Evolutionary conservation across 2,329 filamentous ascomycete species (phyloP), one percentile per base, ranked within the genome.

Genomic region (Paracamarosporium sp.): DNA sequence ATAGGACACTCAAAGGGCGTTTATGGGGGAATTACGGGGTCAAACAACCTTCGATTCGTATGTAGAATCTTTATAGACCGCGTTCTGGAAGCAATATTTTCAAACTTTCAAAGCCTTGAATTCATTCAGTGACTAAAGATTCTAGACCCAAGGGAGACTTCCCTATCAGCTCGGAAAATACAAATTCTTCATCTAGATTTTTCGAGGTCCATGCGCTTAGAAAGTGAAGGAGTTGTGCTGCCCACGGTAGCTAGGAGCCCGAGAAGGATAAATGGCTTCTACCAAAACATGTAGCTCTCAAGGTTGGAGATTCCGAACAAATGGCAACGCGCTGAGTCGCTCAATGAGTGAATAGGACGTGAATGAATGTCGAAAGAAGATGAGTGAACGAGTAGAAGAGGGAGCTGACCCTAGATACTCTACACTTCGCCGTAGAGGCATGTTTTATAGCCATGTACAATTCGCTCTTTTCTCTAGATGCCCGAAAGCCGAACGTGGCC

Each of bases 121-220:
- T n/a, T n/a, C n/a, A n/a, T n/a, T n/a, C n/a, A n/a, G n/a, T n/a
- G n/a, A n/a, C n/a, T n/a, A n/a, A 27, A 40, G 28, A 50, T 24
- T 20, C 36, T 50, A 22, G 12, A 38, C 17, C n/a, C 33, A 50
- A 12, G 25, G 25, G 47, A 27, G 17, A 50, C 17, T 20, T 50
- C 38, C 47, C 47, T 50, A 40, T 50, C 20, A 30, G 47, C 47
- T 40, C 33, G 47, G 24, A 50, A 50, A 38, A 50, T 27, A 50
- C 40, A 20, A 3, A 3, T 5, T 50, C 47, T 4, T 50, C 47
- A 50, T 50, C 40, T 8, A 31, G 15, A 25, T 11, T 12, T n/a
- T n/a, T n/a, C n/a, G n/a, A 50, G 31, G 24, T 50, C 47, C 20
- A 50, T 33, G n/a, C 30, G 12, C 11, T n/a, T 36, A 28, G 47